Evolutionary conservation across 768 basidiomycete genomes (phyloP).

Genomic region (Sutorius australiensis): DNA sequence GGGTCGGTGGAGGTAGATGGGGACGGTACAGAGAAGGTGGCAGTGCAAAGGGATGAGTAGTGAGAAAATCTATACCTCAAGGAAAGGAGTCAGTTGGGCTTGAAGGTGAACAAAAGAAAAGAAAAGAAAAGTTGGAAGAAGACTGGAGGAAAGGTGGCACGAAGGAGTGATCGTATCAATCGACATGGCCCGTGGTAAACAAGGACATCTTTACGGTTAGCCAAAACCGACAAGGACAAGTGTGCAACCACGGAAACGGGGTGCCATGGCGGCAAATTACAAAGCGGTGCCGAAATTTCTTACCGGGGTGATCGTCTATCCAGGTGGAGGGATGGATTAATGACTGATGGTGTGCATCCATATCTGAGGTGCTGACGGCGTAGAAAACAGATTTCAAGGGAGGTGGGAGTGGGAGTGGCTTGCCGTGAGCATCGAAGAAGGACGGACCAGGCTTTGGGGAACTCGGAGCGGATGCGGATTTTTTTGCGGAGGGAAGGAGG

Average conservation of each 20-base stretch:
- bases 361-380: constrained; percentile 22
- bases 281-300: constrained; percentile 13
- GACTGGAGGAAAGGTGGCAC: constrained; percentile 1
- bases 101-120: constrained; percentile 1
- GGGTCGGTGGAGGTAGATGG: constrained; percentile 41
- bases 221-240: constrained; percentile 4
- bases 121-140: constrained; percentile 16
- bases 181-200: constrained; percentile 23
- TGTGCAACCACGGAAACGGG: constrained; percentile 15
- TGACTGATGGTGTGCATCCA: constrained; percentile 24
- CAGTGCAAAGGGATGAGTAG: constrained; percentile 29
- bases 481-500: constrained; percentile 22
- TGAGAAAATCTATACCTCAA: constrained; percentile 27
- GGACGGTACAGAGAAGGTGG: constrained; percentile 33
- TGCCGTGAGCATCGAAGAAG: constrained; percentile 27
- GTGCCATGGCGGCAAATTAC: constrained; percentile 7
- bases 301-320: constrained; percentile 25
- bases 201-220: constrained; percentile 12
- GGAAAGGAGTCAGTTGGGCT: constrained; percentile 17
- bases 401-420: constrained; percentile 42
- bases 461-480: constrained; percentile 25
- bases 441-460: constrained; percentile 16
- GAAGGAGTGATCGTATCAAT: constrained; percentile 12
- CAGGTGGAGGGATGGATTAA: constrained; percentile 22
- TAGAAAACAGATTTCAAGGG: constrained; percentile 29